These are phyloP conservation scores for Agaricus sinodeliciosus DNA, from an alignment of 768 basidiomycete species.

Conservation along the genomic window DNA sequence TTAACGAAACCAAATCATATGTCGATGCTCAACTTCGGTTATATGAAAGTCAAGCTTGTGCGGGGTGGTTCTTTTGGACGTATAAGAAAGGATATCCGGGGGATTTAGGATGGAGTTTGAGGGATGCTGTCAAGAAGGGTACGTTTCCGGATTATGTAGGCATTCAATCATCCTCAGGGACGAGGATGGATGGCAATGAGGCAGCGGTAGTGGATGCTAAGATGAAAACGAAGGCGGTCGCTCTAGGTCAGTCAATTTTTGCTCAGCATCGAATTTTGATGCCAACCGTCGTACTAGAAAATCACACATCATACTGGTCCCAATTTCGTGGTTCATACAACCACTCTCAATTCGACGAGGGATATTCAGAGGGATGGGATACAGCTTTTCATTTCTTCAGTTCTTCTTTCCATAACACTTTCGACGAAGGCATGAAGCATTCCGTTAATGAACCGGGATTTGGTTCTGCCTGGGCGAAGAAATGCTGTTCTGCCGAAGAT, in stretches of 20 bases:
- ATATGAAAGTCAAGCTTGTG: constrained; percentile 50
- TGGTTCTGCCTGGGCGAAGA: constrained; percentile 46
- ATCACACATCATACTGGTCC: constrained; percentile 36
- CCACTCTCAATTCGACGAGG: constrained; percentile 61
- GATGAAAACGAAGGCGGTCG: neutral
- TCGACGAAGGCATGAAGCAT: constrained; percentile 12
- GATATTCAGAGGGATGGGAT: constrained; percentile 67
- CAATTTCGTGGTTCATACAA: constrained; percentile 52
- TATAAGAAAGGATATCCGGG: constrained; percentile 61
- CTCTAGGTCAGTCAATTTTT: constrained; percentile 14
- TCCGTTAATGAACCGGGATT: constrained; percentile 58
- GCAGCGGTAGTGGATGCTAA: neutral
- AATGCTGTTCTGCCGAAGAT: constrained; percentile 26
- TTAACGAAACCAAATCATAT: constrained; percentile 38
- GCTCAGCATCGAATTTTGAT: constrained; percentile 18
- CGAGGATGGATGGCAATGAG: neutral
- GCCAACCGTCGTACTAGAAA: constrained; percentile 22
- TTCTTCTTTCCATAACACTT: constrained; percentile 12
- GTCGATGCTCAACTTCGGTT: constrained; percentile 58
- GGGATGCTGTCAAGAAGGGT: constrained; percentile 55
- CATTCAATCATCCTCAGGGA: constrained; percentile 20
- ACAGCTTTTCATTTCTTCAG: constrained; percentile 55
- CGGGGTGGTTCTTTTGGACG: constrained; percentile 84
- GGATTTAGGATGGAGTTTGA: constrained; percentile 72
- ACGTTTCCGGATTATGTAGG: constrained; percentile 55